A percentile compares a stretch with the other conserved stretches of the same genome.
Conservation (phyloP, 257 asterid genomes). For the Gardenia jasminoides region DNA sequence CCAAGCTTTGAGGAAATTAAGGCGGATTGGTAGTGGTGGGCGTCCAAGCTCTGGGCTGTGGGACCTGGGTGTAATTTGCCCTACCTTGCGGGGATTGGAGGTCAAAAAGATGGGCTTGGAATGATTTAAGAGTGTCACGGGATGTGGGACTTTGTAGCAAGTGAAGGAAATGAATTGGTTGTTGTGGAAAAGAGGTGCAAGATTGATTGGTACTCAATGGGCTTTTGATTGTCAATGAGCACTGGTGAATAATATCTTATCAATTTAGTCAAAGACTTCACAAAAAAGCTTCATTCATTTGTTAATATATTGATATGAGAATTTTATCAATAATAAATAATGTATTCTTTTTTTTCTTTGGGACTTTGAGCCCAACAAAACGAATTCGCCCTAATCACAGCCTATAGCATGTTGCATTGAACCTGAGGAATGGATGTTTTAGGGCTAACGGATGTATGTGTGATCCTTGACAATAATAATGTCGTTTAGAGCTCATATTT, state of each 20-base stretch:
- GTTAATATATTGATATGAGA: neutral
- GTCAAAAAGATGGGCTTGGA: constrained; percentile 26
- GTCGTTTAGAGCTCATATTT: no score
- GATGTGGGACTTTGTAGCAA: neutral
- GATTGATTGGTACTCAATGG: neutral
- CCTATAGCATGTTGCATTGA: no score
- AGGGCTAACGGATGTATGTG: no score
- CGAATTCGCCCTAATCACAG: neutral
- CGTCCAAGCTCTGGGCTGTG: neutral
- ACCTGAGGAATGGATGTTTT: no score
- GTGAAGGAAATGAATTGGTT: neutral
- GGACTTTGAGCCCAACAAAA: neutral
- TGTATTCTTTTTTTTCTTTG: no score
- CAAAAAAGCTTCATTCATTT: neutral
- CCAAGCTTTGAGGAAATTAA: constrained; percentile 34
- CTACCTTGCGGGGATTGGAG: constrained; percentile 2
- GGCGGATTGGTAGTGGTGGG: constrained; percentile 41
- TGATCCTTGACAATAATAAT: no score
- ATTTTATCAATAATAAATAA: no score
- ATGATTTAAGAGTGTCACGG: constrained; percentile 16
- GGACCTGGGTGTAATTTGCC: neutral
- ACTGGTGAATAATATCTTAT: neutral
- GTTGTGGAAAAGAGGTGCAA: constrained; percentile 8
- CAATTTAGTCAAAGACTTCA: neutral
- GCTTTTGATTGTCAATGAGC: constrained; percentile 1